Conservation (phyloP, 176 grass and related monocot genomes). For the Eleusine indica region DNA sequence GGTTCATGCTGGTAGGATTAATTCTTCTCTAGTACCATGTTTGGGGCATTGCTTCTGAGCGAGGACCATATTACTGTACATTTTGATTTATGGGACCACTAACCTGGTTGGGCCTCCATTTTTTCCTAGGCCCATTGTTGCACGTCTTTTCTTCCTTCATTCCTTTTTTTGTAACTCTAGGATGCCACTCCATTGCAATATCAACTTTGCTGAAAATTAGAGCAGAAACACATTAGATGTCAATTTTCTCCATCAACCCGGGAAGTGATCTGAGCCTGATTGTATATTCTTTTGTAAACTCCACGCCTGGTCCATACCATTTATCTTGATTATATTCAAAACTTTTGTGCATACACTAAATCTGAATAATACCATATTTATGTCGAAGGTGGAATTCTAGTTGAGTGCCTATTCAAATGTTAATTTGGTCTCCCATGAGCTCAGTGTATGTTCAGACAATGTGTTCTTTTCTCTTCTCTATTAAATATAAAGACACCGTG, state of each 20-base stretch:
- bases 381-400: neutral
- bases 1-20: neutral
- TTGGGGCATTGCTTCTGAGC: constrained; percentile 10
- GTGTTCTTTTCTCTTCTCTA: neutral
- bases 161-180: constrained; percentile 6
- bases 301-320: neutral
- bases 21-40: neutral
- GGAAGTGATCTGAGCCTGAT: neutral
- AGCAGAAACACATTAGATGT: neutral
- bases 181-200: neutral
- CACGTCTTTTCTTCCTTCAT: neutral
- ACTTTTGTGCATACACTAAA: neutral
- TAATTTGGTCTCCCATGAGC: neutral
- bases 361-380: neutral
- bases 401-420: neutral
- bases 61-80: constrained; percentile 13
- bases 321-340: neutral
- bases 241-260: neutral
- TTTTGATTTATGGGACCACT: neutral
- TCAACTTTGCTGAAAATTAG: neutral
- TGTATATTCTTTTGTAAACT: neutral
- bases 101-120: neutral
- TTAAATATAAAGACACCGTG: neutral
- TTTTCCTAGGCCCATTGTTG: neutral
- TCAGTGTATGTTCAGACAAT: neutral